Conservation (phyloP, 2,329 filamentous ascomycete species). For the Fusarium abutilonis region DNA sequence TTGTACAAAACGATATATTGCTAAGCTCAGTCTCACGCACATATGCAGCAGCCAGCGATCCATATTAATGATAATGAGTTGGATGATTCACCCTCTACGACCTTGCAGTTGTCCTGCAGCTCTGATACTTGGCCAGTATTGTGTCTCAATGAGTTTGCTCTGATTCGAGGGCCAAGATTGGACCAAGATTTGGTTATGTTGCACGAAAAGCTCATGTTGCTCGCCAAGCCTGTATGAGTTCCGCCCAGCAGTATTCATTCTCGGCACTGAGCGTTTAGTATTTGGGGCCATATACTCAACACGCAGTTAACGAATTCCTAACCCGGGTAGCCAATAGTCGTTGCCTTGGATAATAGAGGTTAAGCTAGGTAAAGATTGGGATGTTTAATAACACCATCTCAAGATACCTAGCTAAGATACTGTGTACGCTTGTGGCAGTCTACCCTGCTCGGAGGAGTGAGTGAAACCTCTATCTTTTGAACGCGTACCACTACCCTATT, state of each 20-base stretch:
- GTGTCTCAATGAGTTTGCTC: not conserved
- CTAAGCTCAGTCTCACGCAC: conserved; percentile 25
- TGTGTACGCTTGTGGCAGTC: not conserved
- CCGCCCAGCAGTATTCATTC: not conserved
- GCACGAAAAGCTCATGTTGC: conserved; percentile 4
- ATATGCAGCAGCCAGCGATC: conserved; percentile 30
- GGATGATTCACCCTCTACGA: conserved; percentile 27
- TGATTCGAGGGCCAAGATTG: conserved; percentile 8
- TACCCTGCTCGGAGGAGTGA: not conserved
- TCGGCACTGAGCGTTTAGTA: conserved; percentile 16
- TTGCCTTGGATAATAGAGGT: not conserved
- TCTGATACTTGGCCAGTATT: not conserved
- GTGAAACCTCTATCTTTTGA: not conserved
- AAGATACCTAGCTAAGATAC: no score
- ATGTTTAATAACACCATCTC: not conserved
- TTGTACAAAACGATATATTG: conserved; percentile 40
- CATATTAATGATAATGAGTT: conserved; percentile 45
- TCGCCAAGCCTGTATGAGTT: conserved; percentile 22
- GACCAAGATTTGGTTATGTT: conserved; percentile 10
- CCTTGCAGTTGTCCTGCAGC: not conserved
- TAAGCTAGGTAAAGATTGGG: not conserved
- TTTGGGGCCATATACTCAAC: not conserved
- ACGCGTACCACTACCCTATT: not conserved
- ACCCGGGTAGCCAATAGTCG: not conserved
- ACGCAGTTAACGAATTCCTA: not conserved